Evolutionary conservation across 2,329 filamentous ascomycete species (phyloP), one percentile per base, ranked within the genome.

Genomic region (Talaromyces sp.): DNA sequence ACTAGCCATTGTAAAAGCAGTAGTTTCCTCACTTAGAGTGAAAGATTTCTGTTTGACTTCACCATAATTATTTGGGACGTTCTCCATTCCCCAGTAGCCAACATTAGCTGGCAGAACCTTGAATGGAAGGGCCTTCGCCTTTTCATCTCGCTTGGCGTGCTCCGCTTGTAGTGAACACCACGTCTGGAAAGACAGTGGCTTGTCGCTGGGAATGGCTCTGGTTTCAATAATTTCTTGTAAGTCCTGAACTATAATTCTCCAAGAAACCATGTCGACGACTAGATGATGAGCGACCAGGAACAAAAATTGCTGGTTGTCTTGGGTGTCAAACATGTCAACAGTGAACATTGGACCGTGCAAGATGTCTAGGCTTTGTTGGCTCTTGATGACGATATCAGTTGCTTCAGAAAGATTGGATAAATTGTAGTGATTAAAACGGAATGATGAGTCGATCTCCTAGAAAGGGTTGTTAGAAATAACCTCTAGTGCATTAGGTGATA

Each of bases 311-410:
- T 63, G 56, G 28, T 63, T 55, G 19, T 11, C 27, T 19, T 27
- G 65, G 5, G 74, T 64, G 28, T 76, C 71, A 59, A 79, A 75
- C 1, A 79, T 62, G 58, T 79, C 75, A 11, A 73, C 71, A 1
- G 73, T 72, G 17, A 80, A 72, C 1, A 77, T 70, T 1, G 77
- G 70, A 0, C 70, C 71, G 53, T 71, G 66, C 4, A 72, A 57
- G 22, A 73, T 71, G 53, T 75, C 68, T 17, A 63, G 49, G 2
- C 58, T 55, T 54, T 39, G 52, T 30, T 63, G 61, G 25, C 53
- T 59, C 1, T 63, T 25, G 77, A 66, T 51, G 9, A 62, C 11
- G 15, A 57, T 67, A 70, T 8, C 60, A 63, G 62, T 75, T 71
- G 57, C 68, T 73, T 17, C 60, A 22, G 19, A 32, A 3, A 59